Conservation (phyloP, 208 protist species). For the Lotmaria passim region DNA sequence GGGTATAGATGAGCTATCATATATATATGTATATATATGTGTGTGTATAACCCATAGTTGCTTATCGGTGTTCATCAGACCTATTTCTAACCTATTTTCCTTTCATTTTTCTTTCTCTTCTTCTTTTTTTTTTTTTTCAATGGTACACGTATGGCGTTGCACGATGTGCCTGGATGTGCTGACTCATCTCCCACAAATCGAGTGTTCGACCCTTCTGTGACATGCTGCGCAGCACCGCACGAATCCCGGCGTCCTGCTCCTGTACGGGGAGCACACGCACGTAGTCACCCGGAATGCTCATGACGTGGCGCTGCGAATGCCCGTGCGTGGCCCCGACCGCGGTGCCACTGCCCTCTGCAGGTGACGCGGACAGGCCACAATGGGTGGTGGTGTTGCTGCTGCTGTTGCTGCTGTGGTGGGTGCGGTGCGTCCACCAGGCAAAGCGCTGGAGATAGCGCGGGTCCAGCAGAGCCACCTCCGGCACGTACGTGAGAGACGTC, state of each 20-base stretch:
- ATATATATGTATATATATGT: too few relatives aligned
- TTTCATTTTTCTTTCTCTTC: not conserved
- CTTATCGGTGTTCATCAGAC: too few relatives aligned
- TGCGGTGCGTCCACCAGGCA: constrained; percentile 45
- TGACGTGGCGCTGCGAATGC: not conserved
- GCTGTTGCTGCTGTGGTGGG: constrained; percentile 24
- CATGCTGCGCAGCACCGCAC: constrained; percentile 36
- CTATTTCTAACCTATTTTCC: not conserved
- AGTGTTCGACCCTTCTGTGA: constrained; percentile 32
- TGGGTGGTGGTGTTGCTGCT: not conserved
- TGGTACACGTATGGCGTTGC: constrained; percentile 27
- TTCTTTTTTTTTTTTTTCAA: not conserved
- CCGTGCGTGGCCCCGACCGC: too few relatives aligned
- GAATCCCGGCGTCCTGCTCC: constrained; percentile 34
- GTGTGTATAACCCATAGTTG: too few relatives aligned
- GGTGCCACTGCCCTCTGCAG: too few relatives aligned
- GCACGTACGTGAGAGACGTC: constrained; percentile 35
- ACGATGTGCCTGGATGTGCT: constrained; percentile 22
- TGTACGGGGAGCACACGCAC: constrained; percentile 23
- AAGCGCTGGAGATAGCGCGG: constrained; percentile 61
- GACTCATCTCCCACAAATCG: constrained; percentile 28
- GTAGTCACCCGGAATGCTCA: constrained; percentile 30
- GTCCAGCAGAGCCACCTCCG: constrained; percentile 66
- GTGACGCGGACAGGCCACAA: not conserved
- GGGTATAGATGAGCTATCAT: too few relatives aligned